phyloP scores from a whole-genome alignment of 1,284 basidiomycete genomes.

The Pseudozyma thailandica region DNA sequence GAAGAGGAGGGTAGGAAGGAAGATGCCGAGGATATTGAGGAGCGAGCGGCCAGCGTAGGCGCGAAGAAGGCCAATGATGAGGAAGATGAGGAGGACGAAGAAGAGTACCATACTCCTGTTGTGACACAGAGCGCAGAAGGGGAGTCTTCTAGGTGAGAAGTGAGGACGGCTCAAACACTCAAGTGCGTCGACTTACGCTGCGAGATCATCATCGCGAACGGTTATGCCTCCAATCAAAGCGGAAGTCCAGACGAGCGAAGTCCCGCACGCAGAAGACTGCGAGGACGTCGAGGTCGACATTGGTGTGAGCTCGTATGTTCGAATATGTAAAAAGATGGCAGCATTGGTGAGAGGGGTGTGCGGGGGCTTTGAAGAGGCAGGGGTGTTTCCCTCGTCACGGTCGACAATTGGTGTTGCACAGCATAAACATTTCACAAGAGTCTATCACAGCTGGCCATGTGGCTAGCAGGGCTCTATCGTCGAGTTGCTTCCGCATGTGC shows the following conservation, averaged over 20 bases:
- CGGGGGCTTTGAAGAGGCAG: no score
- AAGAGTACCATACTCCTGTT: conserved; percentile 34
- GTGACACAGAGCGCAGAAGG: neutral
- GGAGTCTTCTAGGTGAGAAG: neutral
- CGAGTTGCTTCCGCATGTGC: no score
- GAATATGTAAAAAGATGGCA: neutral
- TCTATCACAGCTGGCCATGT: no score
- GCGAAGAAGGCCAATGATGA: conserved; percentile 21
- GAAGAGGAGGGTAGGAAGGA: conserved; percentile 24
- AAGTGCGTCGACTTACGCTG: conserved; percentile 43
- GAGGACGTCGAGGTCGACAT: neutral
- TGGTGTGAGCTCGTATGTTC: no score
- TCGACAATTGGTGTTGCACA: no score
- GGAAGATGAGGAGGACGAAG: conserved; percentile 29
- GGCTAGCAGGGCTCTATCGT: no score
- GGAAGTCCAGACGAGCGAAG: conserved; percentile 27
- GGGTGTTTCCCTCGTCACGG: no score
- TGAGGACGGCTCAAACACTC: no score
- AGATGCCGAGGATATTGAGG: conserved; percentile 18
- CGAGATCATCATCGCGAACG: conserved; percentile 25
- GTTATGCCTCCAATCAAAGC: conserved; percentile 42
- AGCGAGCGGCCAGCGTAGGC: conserved; percentile 10
- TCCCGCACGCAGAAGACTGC: conserved; percentile 10
- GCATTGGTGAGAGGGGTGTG: no score
- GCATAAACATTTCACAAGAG: no score